A percentile compares a stretch with the other conserved stretches of the same genome.
Evolutionary conservation across 495 filamentous ascomycete species (phyloP).

Genomic region (Pseudoneurospora amorphoporcata): DNA sequence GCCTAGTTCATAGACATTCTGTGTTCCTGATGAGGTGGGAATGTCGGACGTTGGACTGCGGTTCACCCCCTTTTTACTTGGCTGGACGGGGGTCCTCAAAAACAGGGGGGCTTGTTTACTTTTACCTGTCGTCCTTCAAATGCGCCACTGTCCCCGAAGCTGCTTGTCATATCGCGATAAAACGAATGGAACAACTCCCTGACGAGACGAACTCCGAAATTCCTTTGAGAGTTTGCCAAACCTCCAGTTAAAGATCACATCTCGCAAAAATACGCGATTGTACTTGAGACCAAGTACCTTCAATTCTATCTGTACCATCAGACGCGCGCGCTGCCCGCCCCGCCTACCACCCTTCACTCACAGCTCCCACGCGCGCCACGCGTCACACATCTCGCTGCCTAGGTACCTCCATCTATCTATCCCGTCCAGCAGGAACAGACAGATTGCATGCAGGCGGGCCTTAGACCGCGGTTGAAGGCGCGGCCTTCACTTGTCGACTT

Average conservation of each 20-base stretch:
- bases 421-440: background rate
- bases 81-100: background rate
- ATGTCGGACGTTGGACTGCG: background rate
- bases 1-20: background rate
- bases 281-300: background rate
- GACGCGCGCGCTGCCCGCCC: background rate
- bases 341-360: background rate
- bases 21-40: background rate
- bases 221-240: background rate
- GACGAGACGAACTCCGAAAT: background rate
- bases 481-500: conserved; percentile 67
- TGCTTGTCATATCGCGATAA: background rate
- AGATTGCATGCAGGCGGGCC: conserved; percentile 22
- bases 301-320: background rate
- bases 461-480: conserved; percentile 51
- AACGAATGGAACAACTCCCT: background rate
- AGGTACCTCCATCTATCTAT: background rate
- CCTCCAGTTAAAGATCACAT: background rate
- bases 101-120: background rate
- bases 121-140: background rate
- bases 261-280: background rate
- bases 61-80: background rate
- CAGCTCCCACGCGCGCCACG: background rate
- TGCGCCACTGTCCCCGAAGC: background rate
- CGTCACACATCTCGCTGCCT: too few species aligned